Evolutionary conservation across 2,329 filamentous ascomycete genomes (phyloP).

Genomic region (Fusarium mundagurra): DNA sequence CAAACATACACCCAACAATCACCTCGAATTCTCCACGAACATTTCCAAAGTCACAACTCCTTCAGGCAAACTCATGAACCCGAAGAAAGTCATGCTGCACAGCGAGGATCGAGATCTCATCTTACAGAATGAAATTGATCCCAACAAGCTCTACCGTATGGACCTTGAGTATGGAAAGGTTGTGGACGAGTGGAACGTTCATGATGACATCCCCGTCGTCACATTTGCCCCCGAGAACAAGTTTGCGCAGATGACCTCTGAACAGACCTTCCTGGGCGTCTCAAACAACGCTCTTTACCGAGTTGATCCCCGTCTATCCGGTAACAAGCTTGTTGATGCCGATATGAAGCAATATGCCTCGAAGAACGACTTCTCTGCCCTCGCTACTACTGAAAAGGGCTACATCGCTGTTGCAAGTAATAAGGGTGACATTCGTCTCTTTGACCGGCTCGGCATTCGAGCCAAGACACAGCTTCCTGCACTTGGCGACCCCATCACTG

Average conservation of each 20-base stretch:
- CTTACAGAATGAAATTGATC: conserved; percentile 82
- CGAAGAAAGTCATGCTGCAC: conserved; percentile 97
- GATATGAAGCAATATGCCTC: conserved; percentile 95
- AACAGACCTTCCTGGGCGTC: conserved; percentile 94
- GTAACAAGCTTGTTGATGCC: conserved; percentile 90
- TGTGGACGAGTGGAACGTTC: conserved; percentile 98
- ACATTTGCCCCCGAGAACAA: conserved; percentile 97
- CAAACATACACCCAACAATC: conserved; percentile 93
- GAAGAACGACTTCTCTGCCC: conserved; percentile 96
- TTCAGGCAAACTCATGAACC: conserved; percentile 86
- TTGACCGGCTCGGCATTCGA: conserved; percentile 95
- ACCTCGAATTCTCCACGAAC: conserved; percentile 94
- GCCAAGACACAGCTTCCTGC: conserved; percentile 98
- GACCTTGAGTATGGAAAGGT: conserved; percentile 98
- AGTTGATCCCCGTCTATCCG: conserved; percentile 88
- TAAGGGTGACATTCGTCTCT: conserved; percentile 96
- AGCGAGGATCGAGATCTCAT: conserved; percentile 91
- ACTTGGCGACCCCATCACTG: conserved; percentile 92
- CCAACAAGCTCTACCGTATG: conserved; percentile 95
- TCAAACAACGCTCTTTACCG: conserved; percentile 94
- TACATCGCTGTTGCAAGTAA: conserved; percentile 97
- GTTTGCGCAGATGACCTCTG: conserved; percentile 95
- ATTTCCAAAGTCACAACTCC: conserved; percentile 96
- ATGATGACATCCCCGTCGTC: conserved; percentile 92
- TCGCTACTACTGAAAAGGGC: conserved; percentile 94